Base-by-base conservation (phyloP, 345 rosid genomes). In the Abelmoschus esculentus region DNA sequence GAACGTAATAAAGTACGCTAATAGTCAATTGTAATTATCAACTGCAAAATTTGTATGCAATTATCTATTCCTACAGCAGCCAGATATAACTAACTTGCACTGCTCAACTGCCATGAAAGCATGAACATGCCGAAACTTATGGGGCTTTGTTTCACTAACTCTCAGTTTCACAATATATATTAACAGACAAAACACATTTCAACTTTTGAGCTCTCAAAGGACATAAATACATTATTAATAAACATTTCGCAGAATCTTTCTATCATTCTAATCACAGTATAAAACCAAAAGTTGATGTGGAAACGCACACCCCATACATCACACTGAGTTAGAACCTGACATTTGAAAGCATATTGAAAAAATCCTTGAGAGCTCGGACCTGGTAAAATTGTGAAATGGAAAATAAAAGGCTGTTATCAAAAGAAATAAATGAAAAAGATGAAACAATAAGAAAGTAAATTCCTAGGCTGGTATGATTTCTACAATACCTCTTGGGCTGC, bases 341-440 rank as follows among this genome's bases (percentile, higher is more conserved):
- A 83, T 87, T 90, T 85, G 96, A 83, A 81, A 95, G 96, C 99
- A 95, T 95, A 78, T 77, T 70, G 72, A 80, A 83, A 84, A 95
- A 91, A 73, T 91, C 99, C 80, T 83, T 75, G 53, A 95, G 92
- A 74, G 78, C 88, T 79, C 89, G 89, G 74, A 95, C 96, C 98
- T 93, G 84, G 49, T 72, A 72, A 74, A 61, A 68, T 31, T 32
- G 69, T 18, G 61, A 57, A 54, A 2, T 47, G 29, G 67, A 31
- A 60, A 38, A 29, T 40, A 38, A 46, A 68, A 62, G 7, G 18
- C 38, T 66, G 13, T 22, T 58, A 46, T 29, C 15, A 66, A 28
- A 57, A 29, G 67, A 40, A 18, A 34, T 3, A 9, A 7, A 67
- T 36, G 26, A 63, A 18, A 19, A n/a, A n/a, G n/a, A 18, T 42